Evolutionary conservation across 257 asterid genomes (phyloP), one percentile per base, ranked within the genome.

Genomic region (Nicotiana sylvestris): DNA sequence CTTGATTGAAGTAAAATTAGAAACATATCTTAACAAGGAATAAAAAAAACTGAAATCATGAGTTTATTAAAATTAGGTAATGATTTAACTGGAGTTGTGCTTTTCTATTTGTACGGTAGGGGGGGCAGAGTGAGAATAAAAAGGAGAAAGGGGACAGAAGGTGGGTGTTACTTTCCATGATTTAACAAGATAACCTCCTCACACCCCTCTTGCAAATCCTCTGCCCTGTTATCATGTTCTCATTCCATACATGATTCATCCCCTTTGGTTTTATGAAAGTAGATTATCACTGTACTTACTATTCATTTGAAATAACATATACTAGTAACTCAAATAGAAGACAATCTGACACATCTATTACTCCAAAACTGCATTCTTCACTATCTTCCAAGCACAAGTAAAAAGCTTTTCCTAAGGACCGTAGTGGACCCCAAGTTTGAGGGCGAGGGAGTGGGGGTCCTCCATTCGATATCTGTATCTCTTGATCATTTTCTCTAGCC

Each of bases 141-240:
- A 49, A 30, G 61, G 5, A n/a, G 3, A 74, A 46, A 25, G 39
- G 37, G 39, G 79, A 74, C 16, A 74, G 25, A 39, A 49, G 25
- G 62, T 74, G 79, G 43, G 15, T 49, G 79, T 49, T 74, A 64
- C 64, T 74, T 74, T 49, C 4, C 62, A 74, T 49, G 80, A 74
- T 49, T 49, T 74, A 46, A 49, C 15, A 74, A 27, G 43, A 49
- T 25, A 74, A 49, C 16, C 62, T 27, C 64, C 80, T 43, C 80
- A 49, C 43, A 74, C 80, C 62, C 39, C 62, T 27, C 43, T 74
- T 13, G 39, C 62, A 74, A 74, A 74, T 27, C 27, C 27, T 21
- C 37, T 74, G 27, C 2, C 80, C 3, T 49, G 15, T 27, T 7
- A 49, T 49, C 62, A 25, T 6, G 4, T 49, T 49, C 79, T 74